Evolutionary conservation across 2,329 filamentous ascomycete species (phyloP).

Genomic region (Cercospora sp.): DNA sequence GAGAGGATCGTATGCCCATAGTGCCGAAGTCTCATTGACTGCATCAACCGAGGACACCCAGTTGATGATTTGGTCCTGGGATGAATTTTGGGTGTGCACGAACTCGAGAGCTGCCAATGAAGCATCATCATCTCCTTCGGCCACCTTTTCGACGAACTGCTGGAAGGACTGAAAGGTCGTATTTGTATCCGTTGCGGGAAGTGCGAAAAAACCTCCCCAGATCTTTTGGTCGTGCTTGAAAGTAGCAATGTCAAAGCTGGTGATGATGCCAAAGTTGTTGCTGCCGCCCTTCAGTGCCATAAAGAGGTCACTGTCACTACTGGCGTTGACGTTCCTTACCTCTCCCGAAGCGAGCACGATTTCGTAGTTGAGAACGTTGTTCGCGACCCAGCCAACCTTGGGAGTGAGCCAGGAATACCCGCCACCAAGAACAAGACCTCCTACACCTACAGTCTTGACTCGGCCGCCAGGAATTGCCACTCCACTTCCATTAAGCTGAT

Average conservation of each 20-base stretch:
- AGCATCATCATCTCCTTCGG: neutral
- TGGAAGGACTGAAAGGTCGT: constrained; percentile 5
- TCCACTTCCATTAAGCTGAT: constrained; percentile 37
- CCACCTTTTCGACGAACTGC: neutral
- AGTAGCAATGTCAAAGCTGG: constrained; percentile 19
- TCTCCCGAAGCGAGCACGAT: constrained; percentile 29
- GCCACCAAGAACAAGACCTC: constrained; percentile 48
- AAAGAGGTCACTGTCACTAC: constrained; percentile 25
- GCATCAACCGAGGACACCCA: constrained; percentile 8
- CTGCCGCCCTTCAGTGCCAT: constrained; percentile 24
- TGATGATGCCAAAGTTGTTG: constrained; percentile 31
- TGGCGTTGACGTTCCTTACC: constrained; percentile 31
- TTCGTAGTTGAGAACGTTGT: constrained; percentile 30
- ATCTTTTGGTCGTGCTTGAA: constrained; percentile 24
- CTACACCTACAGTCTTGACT: constrained; percentile 39
- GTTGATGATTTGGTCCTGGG: neutral
- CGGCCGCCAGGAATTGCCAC: constrained; percentile 18
- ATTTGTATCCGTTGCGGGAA: constrained; percentile 13
- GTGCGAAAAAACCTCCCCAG: constrained; percentile 25
- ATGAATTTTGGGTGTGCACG: neutral
- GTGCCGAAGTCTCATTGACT: neutral
- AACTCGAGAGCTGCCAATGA: constrained; percentile 10
- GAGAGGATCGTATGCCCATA: neutral
- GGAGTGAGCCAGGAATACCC: constrained; percentile 53
- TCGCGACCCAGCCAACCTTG: constrained; percentile 51